Evolutionary conservation across 352 stramenopile species (phyloP).

Genomic region (Pythium rishiriense): DNA sequence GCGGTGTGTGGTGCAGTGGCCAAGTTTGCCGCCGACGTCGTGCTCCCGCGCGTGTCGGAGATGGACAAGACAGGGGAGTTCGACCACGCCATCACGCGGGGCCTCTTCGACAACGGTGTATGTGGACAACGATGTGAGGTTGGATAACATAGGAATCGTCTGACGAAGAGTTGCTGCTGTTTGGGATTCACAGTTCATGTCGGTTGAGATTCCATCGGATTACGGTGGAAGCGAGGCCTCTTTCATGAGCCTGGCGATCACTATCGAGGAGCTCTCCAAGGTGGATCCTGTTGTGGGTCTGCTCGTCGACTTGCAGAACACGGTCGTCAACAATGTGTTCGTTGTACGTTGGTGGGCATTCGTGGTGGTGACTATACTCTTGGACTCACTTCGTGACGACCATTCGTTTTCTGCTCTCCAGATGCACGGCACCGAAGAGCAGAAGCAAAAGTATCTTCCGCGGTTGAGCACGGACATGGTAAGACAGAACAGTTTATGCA

Average conservation of each 20-base stretch:
- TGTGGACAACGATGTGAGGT: slow-evolving; percentile 3
- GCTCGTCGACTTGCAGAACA: slow-evolving; percentile 95
- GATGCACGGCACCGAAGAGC: slow-evolving; percentile 69
- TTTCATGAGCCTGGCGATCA: slow-evolving; percentile 95
- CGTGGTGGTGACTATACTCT: too few relatives aligned
- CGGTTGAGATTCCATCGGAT: slow-evolving; percentile 94
- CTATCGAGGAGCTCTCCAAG: slow-evolving; percentile 96
- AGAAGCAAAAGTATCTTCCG: slow-evolving; percentile 89
- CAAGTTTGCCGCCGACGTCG: slow-evolving; percentile 84
- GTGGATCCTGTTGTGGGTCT: slow-evolving; percentile 95
- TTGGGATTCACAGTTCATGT: slow-evolving; percentile 72
- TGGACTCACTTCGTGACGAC: too few relatives aligned
- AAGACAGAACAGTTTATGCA: background rate
- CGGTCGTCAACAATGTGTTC: slow-evolving; percentile 96
- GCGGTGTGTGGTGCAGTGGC: slow-evolving; percentile 42
- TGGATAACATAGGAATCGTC: slow-evolving; percentile 3
- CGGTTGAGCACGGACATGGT: slow-evolving; percentile 80
- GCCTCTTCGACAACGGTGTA: slow-evolving; percentile 91
- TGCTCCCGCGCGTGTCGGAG: slow-evolving; percentile 84
- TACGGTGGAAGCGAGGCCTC: slow-evolving; percentile 92
- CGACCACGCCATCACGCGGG: slow-evolving; percentile 86
- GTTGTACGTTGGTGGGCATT: slow-evolving; percentile 35
- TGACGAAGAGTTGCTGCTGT: background rate
- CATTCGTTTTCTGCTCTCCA: slow-evolving; percentile 19
- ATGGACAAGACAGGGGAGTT: slow-evolving; percentile 94